Evolutionary conservation across 2,329 filamentous ascomycete species (phyloP).

Genomic region (Didymella segeticola): DNA sequence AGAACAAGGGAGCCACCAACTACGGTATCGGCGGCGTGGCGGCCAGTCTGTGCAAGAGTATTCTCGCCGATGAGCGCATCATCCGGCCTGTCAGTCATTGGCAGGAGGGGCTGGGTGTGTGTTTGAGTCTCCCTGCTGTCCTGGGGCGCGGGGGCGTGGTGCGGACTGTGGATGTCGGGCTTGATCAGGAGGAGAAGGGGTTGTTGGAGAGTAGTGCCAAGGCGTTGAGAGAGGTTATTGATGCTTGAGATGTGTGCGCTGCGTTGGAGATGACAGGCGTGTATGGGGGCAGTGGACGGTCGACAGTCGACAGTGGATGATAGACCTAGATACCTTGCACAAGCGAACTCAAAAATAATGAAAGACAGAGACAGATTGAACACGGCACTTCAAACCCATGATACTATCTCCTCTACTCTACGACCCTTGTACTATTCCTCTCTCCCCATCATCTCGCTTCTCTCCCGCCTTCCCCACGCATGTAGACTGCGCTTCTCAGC

Average conservation of each 20-base stretch:
- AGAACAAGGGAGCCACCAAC: constrained; percentile 31
- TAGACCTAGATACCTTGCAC: too few species aligned
- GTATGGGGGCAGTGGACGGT: too few species aligned
- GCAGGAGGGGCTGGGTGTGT: constrained; percentile 20
- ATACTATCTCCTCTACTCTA: too few species aligned
- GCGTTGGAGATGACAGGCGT: not conserved
- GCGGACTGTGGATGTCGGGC: constrained; percentile 12
- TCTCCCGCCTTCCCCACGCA: too few species aligned
- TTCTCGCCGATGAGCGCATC: constrained; percentile 23
- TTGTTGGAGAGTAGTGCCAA: constrained; percentile 20
- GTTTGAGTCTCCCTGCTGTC: constrained; percentile 27
- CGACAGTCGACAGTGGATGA: too few species aligned
- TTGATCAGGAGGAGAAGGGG: constrained; percentile 18
- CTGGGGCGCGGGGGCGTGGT: constrained; percentile 24
- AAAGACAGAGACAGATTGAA: too few species aligned
- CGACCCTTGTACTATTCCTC: too few species aligned
- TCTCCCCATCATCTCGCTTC: too few species aligned
- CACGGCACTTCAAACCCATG: too few species aligned
- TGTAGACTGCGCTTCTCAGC: too few species aligned
- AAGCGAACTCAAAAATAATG: too few species aligned
- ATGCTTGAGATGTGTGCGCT: not conserved
- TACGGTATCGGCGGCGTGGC: constrained; percentile 30
- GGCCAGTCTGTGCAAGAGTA: constrained; percentile 24
- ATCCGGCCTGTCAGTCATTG: constrained; percentile 23
- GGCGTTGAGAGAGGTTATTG: constrained; percentile 23